phyloP scores from a whole-genome alignment of 1,284 basidiomycete species.

The Trametes pubescens region DNA sequence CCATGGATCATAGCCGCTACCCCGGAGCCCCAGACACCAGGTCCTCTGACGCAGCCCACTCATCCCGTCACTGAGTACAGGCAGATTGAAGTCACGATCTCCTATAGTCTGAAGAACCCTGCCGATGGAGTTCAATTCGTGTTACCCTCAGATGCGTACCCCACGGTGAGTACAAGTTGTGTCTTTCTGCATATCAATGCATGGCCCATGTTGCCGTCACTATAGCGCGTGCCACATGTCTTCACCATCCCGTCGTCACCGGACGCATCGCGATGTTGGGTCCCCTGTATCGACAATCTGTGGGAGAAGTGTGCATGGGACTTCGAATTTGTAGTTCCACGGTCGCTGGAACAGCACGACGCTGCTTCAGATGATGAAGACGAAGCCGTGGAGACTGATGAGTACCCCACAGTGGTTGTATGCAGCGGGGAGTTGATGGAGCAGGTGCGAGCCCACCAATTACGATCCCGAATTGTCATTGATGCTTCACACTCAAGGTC shows the following conservation, averaged over 20 bases:
- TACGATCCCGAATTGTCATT: neutral
- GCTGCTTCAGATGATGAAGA: conserved; percentile 58
- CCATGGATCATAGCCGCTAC: conserved; percentile 61
- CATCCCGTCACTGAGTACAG: conserved; percentile 70
- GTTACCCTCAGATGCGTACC: conserved; percentile 79
- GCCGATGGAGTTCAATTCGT: conserved; percentile 91
- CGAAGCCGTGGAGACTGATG: conserved; percentile 56
- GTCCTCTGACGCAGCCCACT: conserved; percentile 52
- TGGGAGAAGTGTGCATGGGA: conserved; percentile 99
- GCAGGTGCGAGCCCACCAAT: conserved; percentile 64
- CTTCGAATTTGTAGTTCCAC: conserved; percentile 94
- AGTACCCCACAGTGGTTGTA: conserved; percentile 84
- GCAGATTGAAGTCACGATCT: conserved; percentile 80
- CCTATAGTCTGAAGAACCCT: conserved; percentile 83
- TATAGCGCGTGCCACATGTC: conserved; percentile 89
- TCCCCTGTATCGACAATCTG: conserved; percentile 94
- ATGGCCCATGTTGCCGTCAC: conserved; percentile 27
- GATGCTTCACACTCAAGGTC: conserved; percentile 57
- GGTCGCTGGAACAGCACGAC: conserved; percentile 79
- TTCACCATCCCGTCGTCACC: conserved; percentile 91
- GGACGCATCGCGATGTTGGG: conserved; percentile 95
- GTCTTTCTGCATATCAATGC: conserved; percentile 4
- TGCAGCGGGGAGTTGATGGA: conserved; percentile 95
- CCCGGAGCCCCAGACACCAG: conserved; percentile 80
- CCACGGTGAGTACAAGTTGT: conserved; percentile 70